phyloP scores from a whole-genome alignment of 805 yeast genomes.

The Lachancea lanzarotensis region DNA sequence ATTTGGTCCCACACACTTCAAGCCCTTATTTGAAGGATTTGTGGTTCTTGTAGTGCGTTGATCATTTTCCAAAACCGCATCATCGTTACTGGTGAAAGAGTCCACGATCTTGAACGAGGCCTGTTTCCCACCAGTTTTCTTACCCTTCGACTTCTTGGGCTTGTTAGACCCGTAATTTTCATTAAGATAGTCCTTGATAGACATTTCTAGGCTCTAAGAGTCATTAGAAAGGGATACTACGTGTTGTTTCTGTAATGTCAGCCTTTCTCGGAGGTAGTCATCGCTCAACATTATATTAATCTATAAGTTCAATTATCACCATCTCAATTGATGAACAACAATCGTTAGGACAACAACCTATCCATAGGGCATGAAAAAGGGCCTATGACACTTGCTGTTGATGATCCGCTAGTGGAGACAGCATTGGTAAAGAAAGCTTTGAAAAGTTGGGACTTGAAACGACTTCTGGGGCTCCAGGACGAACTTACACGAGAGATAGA shows the following conservation, averaged over 20 bases:
- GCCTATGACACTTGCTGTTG: not conserved
- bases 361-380: not conserved
- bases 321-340: too few species aligned
- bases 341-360: too few species aligned
- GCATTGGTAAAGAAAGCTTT: constrained; percentile 10
- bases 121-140: constrained; percentile 18
- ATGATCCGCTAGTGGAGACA: constrained; percentile 1
- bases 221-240: too few species aligned
- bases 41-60: not conserved
- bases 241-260: not conserved
- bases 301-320: too few species aligned
- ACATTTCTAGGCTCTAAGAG: constrained; percentile 26
- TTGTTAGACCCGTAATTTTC: constrained; percentile 37
- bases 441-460: constrained; percentile 14
- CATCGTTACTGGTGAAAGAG: not conserved
- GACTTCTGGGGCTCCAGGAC: constrained; percentile 20
- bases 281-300: too few species aligned
- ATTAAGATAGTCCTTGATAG: constrained; percentile 42
- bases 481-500: constrained; percentile 17
- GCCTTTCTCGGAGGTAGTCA: not conserved
- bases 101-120: constrained; percentile 3
- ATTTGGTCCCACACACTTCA: not conserved
- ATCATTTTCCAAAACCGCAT: not conserved
- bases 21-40: not conserved
- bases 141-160: constrained; percentile 23